phyloP scores from a whole-genome alignment of 2,329 filamentous ascomycete species.

The Tothia fuscella region DNA sequence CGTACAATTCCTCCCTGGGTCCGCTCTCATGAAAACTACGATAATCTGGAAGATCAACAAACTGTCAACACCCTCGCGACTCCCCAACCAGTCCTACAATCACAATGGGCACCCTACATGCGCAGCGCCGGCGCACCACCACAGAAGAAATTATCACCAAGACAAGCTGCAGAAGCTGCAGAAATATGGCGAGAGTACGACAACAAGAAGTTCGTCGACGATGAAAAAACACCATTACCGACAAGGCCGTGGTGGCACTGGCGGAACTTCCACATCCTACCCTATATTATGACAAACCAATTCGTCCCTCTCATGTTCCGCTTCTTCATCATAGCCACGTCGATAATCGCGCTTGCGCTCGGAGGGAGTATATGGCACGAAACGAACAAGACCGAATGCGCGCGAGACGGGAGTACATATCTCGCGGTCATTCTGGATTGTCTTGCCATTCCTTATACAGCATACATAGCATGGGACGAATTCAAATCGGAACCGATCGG shows the following conservation, averaged over 20 bases:
- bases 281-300: constrained; percentile 62
- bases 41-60: not conserved
- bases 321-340: constrained; percentile 70
- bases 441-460: constrained; percentile 76
- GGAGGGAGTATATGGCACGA: constrained; percentile 59
- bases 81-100: not conserved
- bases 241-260: not conserved
- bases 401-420: constrained; percentile 52
- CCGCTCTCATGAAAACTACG: not conserved
- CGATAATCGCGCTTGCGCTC: constrained; percentile 67
- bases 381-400: constrained; percentile 37
- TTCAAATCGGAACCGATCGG: constrained; percentile 90
- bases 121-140: not conserved
- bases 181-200: not conserved
- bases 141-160: not conserved
- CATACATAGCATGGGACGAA: constrained; percentile 93
- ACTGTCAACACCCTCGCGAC: not conserved
- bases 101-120: not conserved
- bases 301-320: constrained; percentile 79
- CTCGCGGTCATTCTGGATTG: constrained; percentile 86
- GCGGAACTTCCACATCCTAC: constrained; percentile 20
- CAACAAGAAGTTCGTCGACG: not conserved
- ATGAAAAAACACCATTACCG: not conserved
- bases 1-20: constrained; percentile 8
- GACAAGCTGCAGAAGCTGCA: not conserved